Evolutionary conservation across 805 yeast species (phyloP).

Genomic region (Tetrapisispora iriomotensis): DNA sequence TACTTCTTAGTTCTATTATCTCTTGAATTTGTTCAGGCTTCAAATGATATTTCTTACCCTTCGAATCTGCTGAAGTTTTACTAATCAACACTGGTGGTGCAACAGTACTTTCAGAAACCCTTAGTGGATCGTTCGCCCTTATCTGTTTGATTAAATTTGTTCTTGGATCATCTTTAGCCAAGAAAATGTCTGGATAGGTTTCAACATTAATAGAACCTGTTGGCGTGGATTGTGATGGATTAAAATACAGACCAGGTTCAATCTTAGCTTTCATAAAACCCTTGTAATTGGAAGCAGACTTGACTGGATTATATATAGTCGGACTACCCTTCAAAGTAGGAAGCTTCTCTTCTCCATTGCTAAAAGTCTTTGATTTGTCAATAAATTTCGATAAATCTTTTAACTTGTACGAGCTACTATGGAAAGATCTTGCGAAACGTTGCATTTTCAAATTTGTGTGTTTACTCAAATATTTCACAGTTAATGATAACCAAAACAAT

Average conservation of each 20-base stretch:
- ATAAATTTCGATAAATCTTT: constrained; percentile 12
- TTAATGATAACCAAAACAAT: too few species aligned
- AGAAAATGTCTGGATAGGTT: constrained; percentile 57
- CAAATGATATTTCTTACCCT: constrained; percentile 41
- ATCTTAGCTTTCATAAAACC: constrained; percentile 32
- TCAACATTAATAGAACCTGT: constrained; percentile 36
- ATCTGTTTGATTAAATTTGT: constrained; percentile 29
- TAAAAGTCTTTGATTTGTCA: constrained; percentile 4
- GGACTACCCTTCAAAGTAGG: constrained; percentile 18
- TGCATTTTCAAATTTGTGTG: too few species aligned
- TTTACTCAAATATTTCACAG: too few species aligned
- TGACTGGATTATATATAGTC: constrained; percentile 40
- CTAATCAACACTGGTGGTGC: constrained; percentile 32
- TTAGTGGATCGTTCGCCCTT: constrained; percentile 15
- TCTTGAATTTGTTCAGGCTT: constrained; percentile 48
- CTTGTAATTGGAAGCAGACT: constrained; percentile 59
- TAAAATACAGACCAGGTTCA: constrained; percentile 50
- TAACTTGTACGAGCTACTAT: constrained; percentile 2
- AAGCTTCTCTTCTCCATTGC: not conserved
- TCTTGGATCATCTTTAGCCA: constrained; percentile 55
- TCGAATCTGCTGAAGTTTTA: constrained; percentile 9
- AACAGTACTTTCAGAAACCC: constrained; percentile 28
- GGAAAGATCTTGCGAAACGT: constrained; percentile 12
- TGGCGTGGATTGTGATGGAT: constrained; percentile 59
- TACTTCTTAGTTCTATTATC: constrained; percentile 44